Percentiles rank a stretch among this genome's conserved stretches.
Conservation (phyloP, 257 asterid genomes). For the Thymus quinquecostatus region DNA sequence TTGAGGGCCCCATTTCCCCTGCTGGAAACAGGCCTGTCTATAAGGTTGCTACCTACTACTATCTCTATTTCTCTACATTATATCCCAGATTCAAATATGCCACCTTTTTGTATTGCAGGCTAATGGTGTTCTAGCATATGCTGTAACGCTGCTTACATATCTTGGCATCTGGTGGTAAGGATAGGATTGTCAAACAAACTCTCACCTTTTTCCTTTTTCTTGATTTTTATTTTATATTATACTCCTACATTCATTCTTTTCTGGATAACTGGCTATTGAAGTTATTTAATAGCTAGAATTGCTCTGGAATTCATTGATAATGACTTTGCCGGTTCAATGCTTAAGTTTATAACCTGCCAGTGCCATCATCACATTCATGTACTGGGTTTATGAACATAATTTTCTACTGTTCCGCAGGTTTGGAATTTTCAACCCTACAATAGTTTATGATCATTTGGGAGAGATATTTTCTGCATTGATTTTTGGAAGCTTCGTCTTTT, state of each 20-base stretch:
- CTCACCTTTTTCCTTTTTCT: slow-evolving; percentile 5
- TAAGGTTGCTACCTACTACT: slow-evolving; percentile 51
- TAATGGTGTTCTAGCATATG: slow-evolving; percentile 85
- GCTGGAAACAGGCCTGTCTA: slow-evolving; percentile 85
- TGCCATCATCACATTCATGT: slow-evolving; percentile 2
- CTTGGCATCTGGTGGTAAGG: slow-evolving; percentile 92
- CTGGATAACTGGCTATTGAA: not conserved
- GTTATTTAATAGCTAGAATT: not conserved
- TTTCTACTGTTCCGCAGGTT: slow-evolving; percentile 57
- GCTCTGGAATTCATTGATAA: too few relatives aligned
- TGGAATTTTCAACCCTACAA: slow-evolving; percentile 80
- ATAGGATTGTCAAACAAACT: slow-evolving; percentile 34
- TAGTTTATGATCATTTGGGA: slow-evolving; percentile 91
- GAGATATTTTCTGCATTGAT: slow-evolving; percentile 89
- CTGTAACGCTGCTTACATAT: slow-evolving; percentile 70
- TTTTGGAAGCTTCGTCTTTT: slow-evolving; percentile 83
- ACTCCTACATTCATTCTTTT: too few relatives aligned
- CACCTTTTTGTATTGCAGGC: slow-evolving; percentile 52
- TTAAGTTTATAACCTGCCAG: slow-evolving; percentile 18
- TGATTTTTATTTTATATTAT: not conserved
- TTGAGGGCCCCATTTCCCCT: slow-evolving; percentile 90
- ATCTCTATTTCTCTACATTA: not conserved
- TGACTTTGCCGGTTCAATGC: not conserved
- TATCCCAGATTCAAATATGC: too few relatives aligned
- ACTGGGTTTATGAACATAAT: slow-evolving; percentile 27